Evolutionary conservation across 2,329 filamentous ascomycete species (phyloP).

Genomic region (Botrytis galanthina): DNA sequence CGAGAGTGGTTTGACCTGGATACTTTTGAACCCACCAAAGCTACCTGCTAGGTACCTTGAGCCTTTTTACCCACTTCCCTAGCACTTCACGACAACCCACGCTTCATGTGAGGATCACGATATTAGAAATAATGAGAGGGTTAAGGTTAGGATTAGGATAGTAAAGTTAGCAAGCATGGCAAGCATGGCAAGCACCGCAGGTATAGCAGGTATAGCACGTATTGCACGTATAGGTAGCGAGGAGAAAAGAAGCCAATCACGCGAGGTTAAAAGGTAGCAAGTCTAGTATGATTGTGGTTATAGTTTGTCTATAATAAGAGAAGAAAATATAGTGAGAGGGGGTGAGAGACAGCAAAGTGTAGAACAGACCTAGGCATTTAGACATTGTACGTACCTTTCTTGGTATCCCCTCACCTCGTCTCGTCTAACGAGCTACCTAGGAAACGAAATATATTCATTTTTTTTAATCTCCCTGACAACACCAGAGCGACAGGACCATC

Average conservation of each 20-base stretch:
- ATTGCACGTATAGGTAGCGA: not conserved
- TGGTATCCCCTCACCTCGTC: conserved; percentile 4
- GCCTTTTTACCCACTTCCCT: not conserved
- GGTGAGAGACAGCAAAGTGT: not conserved
- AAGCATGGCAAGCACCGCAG: not conserved
- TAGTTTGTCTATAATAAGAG: not conserved
- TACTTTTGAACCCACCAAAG: conserved; percentile 2
- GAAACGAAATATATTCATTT: conserved; percentile 9
- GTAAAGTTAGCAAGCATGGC: not conserved
- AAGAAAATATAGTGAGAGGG: not conserved
- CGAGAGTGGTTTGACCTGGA: not conserved
- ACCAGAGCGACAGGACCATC: conserved; percentile 19
- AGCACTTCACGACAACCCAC: not conserved
- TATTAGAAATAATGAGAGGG: not conserved
- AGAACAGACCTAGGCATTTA: not conserved
- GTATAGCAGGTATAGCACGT: not conserved
- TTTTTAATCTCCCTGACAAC: conserved; percentile 18
- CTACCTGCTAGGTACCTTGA: not conserved
- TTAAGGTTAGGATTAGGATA: not conserved
- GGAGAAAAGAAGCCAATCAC: not conserved
- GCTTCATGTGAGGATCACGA: not conserved
- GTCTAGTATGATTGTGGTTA: not conserved
- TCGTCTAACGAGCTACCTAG: not conserved
- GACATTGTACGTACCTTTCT: not conserved
- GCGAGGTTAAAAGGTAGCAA: not conserved